Conservation (phyloP, 2,329 filamentous ascomycete genomes). For the Penicillium sp. region DNA sequence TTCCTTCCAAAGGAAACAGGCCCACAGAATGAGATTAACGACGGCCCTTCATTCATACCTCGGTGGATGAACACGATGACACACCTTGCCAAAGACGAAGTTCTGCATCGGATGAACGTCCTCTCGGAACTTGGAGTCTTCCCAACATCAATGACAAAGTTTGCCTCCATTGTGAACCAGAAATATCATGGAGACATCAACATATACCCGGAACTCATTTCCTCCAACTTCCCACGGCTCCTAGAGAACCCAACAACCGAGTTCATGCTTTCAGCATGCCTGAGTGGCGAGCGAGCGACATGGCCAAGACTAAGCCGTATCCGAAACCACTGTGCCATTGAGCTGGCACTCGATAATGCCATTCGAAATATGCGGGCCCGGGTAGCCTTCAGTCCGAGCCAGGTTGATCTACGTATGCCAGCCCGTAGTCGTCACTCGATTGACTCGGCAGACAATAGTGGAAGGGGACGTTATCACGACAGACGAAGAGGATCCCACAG, state of each 20-base stretch:
- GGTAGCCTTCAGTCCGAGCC: slow-evolving; percentile 33
- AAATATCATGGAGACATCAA: slow-evolving; percentile 95
- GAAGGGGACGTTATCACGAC: slow-evolving; percentile 16
- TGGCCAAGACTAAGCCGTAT: slow-evolving; percentile 89
- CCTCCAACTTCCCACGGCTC: slow-evolving; percentile 70
- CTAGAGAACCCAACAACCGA: slow-evolving; percentile 80
- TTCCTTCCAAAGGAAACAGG: slow-evolving; percentile 75
- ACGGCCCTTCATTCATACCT: slow-evolving; percentile 33
- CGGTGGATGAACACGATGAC: slow-evolving; percentile 66
- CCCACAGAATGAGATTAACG: slow-evolving; percentile 25
- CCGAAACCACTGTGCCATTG: slow-evolving; percentile 82
- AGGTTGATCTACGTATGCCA: slow-evolving; percentile 20
- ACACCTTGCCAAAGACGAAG: slow-evolving; percentile 73
- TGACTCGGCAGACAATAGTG: slow-evolving; percentile 23
- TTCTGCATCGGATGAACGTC: slow-evolving; percentile 75
- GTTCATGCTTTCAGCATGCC: slow-evolving; percentile 78
- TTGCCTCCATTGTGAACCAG: slow-evolving; percentile 77
- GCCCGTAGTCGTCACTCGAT: slow-evolving; percentile 12
- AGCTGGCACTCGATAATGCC: slow-evolving; percentile 64
- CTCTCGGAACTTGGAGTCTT: slow-evolving; percentile 77
- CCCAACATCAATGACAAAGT: slow-evolving; percentile 74
- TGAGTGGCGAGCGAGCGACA: slow-evolving; percentile 78
- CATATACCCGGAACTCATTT: slow-evolving; percentile 76
- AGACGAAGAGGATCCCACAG: slow-evolving; percentile 32
- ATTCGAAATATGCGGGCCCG: slow-evolving; percentile 40